Percentiles rank a stretch among this genome's conserved stretches.
phyloP scores from a whole-genome alignment of 495 filamentous ascomycete species.

The Xanthoparmelia taractica region DNA sequence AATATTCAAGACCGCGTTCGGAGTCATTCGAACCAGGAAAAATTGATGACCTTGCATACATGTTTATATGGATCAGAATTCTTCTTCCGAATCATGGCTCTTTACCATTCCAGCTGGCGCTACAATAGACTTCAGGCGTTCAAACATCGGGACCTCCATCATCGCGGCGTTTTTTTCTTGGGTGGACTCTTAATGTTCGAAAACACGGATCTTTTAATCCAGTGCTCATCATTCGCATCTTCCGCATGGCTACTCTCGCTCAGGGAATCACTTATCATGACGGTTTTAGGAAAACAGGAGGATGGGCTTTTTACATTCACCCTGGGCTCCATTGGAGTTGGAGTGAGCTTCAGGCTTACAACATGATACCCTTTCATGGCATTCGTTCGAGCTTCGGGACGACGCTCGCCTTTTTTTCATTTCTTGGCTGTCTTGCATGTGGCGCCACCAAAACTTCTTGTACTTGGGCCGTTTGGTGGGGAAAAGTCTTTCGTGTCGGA shows the following conservation, averaged over 20 bases:
- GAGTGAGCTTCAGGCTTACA: slow-evolving; percentile 16
- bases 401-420: slow-evolving; percentile 6
- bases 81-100: slow-evolving; percentile 11
- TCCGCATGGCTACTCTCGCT: slow-evolving; percentile 14
- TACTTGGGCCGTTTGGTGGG: slow-evolving; percentile 12
- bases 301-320: slow-evolving; percentile 7
- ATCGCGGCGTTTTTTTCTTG: slow-evolving; percentile 13
- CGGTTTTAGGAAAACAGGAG: slow-evolving; percentile 4
- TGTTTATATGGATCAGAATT: slow-evolving; percentile 2
- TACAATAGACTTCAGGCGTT: slow-evolving; percentile 18
- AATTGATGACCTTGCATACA: slow-evolving; percentile 10
- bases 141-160: slow-evolving; percentile 3
- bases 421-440: slow-evolving; percentile 13
- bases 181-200: neutral
- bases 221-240: neutral
- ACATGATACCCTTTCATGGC: slow-evolving; percentile 23
- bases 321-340: slow-evolving; percentile 4
- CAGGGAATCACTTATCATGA: neutral
- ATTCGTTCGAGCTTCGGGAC: slow-evolving; percentile 13
- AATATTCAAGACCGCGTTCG: slow-evolving; percentile 1
- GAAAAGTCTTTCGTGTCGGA: slow-evolving; percentile 4
- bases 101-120: slow-evolving; percentile 10
- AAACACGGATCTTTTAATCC: neutral
- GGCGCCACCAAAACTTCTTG: slow-evolving; percentile 13
- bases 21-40: slow-evolving; percentile 3